Conservation (phyloP, 1,284 basidiomycete species). For the Austroboletus niveus region DNA sequence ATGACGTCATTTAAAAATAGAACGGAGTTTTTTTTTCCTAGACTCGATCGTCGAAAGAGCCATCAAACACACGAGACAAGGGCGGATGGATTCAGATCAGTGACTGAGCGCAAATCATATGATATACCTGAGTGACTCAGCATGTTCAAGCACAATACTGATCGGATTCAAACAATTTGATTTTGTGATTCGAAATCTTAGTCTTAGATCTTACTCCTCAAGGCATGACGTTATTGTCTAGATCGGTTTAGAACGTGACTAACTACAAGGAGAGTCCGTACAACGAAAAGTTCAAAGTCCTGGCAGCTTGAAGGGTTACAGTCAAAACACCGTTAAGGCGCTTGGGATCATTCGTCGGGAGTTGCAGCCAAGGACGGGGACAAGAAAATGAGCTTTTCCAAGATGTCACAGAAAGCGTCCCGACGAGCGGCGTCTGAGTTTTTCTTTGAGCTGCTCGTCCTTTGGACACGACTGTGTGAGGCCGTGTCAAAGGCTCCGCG, state of each 20-base stretch:
- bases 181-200: too few relatives aligned
- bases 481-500: constrained; percentile 59
- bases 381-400: constrained; percentile 49
- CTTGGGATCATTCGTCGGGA: constrained; percentile 80
- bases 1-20: not conserved
- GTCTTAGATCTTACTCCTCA: too few relatives aligned
- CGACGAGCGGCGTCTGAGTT: constrained; percentile 91
- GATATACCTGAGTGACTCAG: too few relatives aligned
- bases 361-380: constrained; percentile 67
- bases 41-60: too few relatives aligned
- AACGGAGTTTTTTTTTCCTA: not conserved
- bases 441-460: constrained; percentile 96
- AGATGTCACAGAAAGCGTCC: constrained; percentile 61
- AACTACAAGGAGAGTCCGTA: too few relatives aligned
- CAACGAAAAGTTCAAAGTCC: too few relatives aligned
- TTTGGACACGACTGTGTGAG: constrained; percentile 90
- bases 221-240: too few relatives aligned
- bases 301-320: constrained; percentile 63
- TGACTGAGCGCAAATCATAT: too few relatives aligned
- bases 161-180: too few relatives aligned
- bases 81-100: too few relatives aligned
- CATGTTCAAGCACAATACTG: too few relatives aligned
- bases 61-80: not conserved
- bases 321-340: constrained; percentile 90
- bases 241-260: too few relatives aligned